Evolutionary conservation across 1,284 basidiomycete genomes (phyloP), one percentile per base, ranked within the genome.

Genomic region (Trichosporon coremiiforme): DNA sequence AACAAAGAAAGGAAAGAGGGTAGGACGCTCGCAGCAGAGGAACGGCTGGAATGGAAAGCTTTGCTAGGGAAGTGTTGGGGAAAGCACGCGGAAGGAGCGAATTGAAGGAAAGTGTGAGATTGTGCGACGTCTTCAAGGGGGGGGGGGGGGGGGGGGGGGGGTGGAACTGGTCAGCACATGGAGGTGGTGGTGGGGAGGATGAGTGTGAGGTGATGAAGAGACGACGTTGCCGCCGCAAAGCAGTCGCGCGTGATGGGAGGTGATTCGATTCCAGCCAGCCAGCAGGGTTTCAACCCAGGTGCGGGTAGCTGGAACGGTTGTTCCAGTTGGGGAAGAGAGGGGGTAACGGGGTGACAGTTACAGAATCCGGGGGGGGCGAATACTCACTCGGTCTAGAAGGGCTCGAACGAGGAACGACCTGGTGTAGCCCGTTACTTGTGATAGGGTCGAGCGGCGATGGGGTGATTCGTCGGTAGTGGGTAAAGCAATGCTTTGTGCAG

Each of bases 1-100:
- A 62, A 62, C 74, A 62, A 62, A n/a, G 57, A 62, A 33, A 33
- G 50, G 50, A 53, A 53, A 53, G 50, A 53, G 20, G 50, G 50
- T 53, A 13, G 50, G 50, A 53, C 17, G 50, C 50, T 53, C 50
- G 50, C 20, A 53, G 50, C 50, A 25, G 20, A 10, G 50, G 17
- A 22, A 29, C 53, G 22, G 53, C 33, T 35, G 33, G 9, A 35
- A 17, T 55, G 53, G 20, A 55, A 25, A 10, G 53, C 53, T 4
- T 55, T 25, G 22, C 22, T 12, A 55, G 22, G 53, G 22, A 13
- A 29, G 25, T 13, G 55, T 20, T 60, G 29, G 10, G 41, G 17
- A 60, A n/a, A 60, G 55, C 55, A 60, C 55, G 55, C 55, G 50
- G 50, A 33, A 60, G 15, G 55, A 60, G 55, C 29, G 55, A 60